Evolutionary conservation across 2,329 filamentous ascomycete species (phyloP), one percentile per base, ranked within the genome.

Genomic region (Amylocarpus encephaloides): DNA sequence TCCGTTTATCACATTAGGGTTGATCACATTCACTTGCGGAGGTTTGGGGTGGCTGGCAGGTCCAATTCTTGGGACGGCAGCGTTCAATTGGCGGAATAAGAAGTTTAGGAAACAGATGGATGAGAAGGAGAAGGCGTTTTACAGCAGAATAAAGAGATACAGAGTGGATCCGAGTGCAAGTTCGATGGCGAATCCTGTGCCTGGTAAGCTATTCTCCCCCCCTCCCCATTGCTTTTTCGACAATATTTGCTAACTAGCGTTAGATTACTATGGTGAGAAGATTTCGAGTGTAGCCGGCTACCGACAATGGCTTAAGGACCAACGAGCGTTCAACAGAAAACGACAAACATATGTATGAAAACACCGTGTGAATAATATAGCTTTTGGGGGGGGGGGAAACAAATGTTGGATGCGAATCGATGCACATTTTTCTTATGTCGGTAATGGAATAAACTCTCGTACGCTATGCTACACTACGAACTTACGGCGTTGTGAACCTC

Each of bases 261-360:
- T 43, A 39, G 93, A 98, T 68, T 98, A 95, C 71, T 98, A 98
- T 65, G 93, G 93, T 62, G 93, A 98, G 74, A 97, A 96, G 78
- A 95, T 98, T 62, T 88, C 87, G 46, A 95, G 90, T 63, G 89
- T 97, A 18, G 78, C 83, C 48, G 91, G 88, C 42, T 98, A 97
- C 69, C 77, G 93, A 63, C 85, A 89, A 68, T 98, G 93, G 93
- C 73, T 98, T 64, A 97, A 95, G 76, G 93, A 98, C 66, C 93
- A 97, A 75, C 79, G 92, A 55, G 92, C 91, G 9, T 98, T 95
- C 73, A 95, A 95, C 73, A 90, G 90, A 75, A 95, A 94, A 80
- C 59, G 65, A 51, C 59, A 64, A 40, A 64, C 62, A 30, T 66
- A 64, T 43, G 56, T 65, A 29, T 46, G 33, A 18, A 18, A 47